Conservation (phyloP, 208 protist genomes). For the Leishmania tarentolae region DNA sequence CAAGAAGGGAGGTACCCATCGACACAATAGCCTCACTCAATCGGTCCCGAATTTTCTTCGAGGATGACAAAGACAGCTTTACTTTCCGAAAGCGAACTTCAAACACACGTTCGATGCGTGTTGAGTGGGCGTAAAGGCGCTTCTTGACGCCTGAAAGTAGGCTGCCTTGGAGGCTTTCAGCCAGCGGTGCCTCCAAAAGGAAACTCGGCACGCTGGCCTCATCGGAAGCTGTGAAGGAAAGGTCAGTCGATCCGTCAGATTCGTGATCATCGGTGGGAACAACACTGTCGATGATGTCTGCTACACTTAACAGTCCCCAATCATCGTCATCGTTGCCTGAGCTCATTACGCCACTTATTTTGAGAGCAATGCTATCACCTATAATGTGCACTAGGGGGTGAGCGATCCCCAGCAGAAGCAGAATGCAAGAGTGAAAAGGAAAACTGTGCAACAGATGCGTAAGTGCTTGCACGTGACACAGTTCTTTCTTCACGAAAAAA, state of each 20-base stretch:
- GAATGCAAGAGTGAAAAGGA: background rate
- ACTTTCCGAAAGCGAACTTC: constrained; percentile 23
- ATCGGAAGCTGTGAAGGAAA: background rate
- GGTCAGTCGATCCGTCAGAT: background rate
- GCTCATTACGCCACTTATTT: constrained; percentile 10
- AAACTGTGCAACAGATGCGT: background rate
- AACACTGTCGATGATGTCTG: constrained; percentile 42
- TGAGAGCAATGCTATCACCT: background rate
- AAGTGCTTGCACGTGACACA: background rate
- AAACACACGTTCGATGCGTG: constrained; percentile 18
- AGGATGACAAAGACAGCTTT: constrained; percentile 29
- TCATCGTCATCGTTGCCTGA: constrained; percentile 31
- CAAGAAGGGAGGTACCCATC: constrained; percentile 41
- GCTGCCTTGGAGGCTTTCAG: background rate
- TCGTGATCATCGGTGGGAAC: constrained; percentile 38
- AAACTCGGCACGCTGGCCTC: constrained; percentile 17
- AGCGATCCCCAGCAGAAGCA: background rate
- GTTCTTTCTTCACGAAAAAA: background rate
- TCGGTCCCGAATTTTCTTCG: constrained; percentile 54
- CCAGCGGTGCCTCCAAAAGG: constrained; percentile 11
- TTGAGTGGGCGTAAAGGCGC: background rate
- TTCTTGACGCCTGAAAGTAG: constrained; percentile 3
- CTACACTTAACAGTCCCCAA: constrained; percentile 78
- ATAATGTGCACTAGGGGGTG: background rate
- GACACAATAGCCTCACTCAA: constrained; percentile 45